Base-by-base conservation (phyloP, 768 basidiomycete genomes). In the Melanogaster broomeanus region DNA sequence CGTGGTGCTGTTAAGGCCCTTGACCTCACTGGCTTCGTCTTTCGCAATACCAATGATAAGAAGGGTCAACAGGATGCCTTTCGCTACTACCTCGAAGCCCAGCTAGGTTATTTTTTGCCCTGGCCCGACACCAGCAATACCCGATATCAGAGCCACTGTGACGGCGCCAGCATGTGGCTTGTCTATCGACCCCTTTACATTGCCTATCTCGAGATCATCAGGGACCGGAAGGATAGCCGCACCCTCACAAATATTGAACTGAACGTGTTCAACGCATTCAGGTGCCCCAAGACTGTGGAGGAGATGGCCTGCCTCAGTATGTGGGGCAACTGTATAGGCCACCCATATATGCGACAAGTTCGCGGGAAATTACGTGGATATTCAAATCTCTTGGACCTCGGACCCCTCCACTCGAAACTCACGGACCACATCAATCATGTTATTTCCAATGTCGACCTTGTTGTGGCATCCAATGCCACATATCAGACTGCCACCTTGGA, bases 11-110 rank as follows among this genome's bases (percentile, higher is more conserved):
- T 64, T 6, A 67, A 67, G 51, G 43, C 62, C 3, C 34, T 53
- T 0, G 51, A 52, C 6, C 59, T 67, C 22, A 54, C 63, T 15
- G 69, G 69, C 61, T 70, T 35, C 62, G 64, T 28, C 3, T 63
- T 71, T 39, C 61, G 65, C 25, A 52, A 73, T 57, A 68, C 72
- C 50, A 70, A 73, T 38, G 49, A 69, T 15, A 75, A 72, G 38
- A 65, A 64, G 28, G 72, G 72, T 21, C 60, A 68, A 42, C 63
- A 67, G 49, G 64, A 71, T 55, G 22, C 43, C 2, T 27, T 18
- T 9, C 13, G 30, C 1, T 46, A 44, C 6, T 64, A 61, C 41
- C 44, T 64, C 34, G 44, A 42, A 21, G 42, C 43, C 3, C 27
- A 34, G 21, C 9, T 51, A 12, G 49, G 52, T 3, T 51, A 49